Conservation (phyloP, 192 early-diverging fungal species). For the Tieghemiomyces parasiticus region DNA sequence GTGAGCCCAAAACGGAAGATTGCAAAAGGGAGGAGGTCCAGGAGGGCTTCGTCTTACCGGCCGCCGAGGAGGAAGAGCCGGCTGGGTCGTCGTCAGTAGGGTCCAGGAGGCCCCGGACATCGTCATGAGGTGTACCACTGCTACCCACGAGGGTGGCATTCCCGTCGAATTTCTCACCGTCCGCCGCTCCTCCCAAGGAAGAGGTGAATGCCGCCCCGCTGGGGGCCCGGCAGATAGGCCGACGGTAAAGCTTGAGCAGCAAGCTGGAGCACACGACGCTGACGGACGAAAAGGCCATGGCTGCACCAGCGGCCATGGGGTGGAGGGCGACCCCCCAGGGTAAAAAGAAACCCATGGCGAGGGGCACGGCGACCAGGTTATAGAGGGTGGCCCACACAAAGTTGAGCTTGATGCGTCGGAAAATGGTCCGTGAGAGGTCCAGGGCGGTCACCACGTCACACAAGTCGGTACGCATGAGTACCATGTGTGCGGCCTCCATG, state of each 20-base stretch:
- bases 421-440: constrained; percentile 71
- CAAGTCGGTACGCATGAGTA: constrained; percentile 82
- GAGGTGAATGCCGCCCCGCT: too few relatives aligned
- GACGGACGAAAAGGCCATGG: constrained; percentile 86
- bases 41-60: too few relatives aligned
- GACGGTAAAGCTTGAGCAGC: constrained; percentile 55
- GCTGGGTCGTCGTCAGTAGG: too few relatives aligned
- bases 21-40: too few relatives aligned
- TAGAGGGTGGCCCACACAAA: constrained; percentile 82
- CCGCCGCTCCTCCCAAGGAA: too few relatives aligned
- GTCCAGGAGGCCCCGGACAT: too few relatives aligned
- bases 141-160: too few relatives aligned
- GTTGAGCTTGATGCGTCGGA: constrained; percentile 71
- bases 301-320: constrained; percentile 84
- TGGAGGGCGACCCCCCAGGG: constrained; percentile 75
- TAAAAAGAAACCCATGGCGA: constrained; percentile 83
- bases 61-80: too few relatives aligned
- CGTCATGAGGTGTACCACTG: too few relatives aligned
- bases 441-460: constrained; percentile 74
- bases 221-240: constrained; percentile 23
- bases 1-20: too few relatives aligned
- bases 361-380: constrained; percentile 78
- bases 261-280: constrained; percentile 85
- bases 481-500: constrained; percentile 83
- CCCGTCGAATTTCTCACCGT: too few relatives aligned